Base-by-base conservation (phyloP, 225 moss, liverwort and hornwort species). In the Physcomitrellopsis africana region DNA sequence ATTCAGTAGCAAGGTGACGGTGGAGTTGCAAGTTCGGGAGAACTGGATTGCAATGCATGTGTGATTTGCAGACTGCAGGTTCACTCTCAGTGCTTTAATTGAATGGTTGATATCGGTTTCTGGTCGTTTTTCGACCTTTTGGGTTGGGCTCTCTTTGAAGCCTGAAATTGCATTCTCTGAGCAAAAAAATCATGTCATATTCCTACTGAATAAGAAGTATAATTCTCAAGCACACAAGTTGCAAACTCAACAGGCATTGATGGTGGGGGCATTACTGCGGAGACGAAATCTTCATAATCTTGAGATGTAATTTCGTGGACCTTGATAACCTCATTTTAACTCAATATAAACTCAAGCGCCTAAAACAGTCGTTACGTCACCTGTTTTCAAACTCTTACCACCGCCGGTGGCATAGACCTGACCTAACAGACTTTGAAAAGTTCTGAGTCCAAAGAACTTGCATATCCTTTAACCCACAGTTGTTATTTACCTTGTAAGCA, bases 21-120 rank as follows among this genome's bases (percentile, higher is more conserved):
- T 65, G 63, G 57, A 37, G 51, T 24, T n/a, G 9, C 17, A 32
- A 20, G 61, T 14, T 42, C 17, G 11, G 18, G 9, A n/a, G 18
- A 48, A 44, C 24, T 43, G 16, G 52, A 69, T 46, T 7, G 29
- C 32, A 61, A 9, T 65, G 17, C 41, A 69, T 49, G 18, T 74
- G 14, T 65, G 16, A 54, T 48, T 23, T 53, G 15, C 60, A 65
- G 12, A 65, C 46, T n/a, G 64, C 17, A 69, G 59, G 45, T 74
- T 69, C 59, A 43, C 51, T 53, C 8, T 3, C 8, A 44, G 20
- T 56, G 51, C 58, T 32, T n/a, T 51, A 22, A 68, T 64, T 41
- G 10, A 12, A 19, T 13, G 51, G 9, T 15, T 51, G 32, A 45
- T 53, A 27, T 60, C 23, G 24, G 29, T 29, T 29, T 15, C 3